Conservation (phyloP, 2,329 filamentous ascomycete species). For the Dryadomyces sulphureus region DNA sequence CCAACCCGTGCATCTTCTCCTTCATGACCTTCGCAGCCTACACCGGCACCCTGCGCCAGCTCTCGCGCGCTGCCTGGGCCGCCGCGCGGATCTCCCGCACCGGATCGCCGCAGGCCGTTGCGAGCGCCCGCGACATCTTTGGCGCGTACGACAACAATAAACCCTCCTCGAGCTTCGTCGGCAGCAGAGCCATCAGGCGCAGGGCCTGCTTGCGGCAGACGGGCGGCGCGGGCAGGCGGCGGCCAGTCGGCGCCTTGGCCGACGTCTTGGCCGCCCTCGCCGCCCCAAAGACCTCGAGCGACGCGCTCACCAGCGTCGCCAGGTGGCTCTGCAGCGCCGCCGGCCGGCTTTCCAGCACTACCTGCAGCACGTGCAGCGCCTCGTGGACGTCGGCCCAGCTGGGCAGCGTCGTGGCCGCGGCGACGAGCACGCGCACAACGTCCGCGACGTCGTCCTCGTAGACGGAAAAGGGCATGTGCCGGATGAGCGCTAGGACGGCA, state of each 20-base stretch:
- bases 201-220: conserved; percentile 31
- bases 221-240: background rate
- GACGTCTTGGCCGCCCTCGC: background rate
- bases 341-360: conserved; percentile 30
- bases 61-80: conserved; percentile 31
- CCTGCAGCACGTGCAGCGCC: conserved; percentile 32
- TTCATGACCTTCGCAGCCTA: too few relatives aligned
- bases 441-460: conserved; percentile 34
- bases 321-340: conserved; percentile 32
- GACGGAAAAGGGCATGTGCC: conserved; percentile 32
- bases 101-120: conserved; percentile 35
- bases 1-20: too few relatives aligned
- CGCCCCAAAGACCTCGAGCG: conserved; percentile 21
- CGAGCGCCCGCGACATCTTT: conserved; percentile 30
- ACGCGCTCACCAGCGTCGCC: conserved; percentile 30
- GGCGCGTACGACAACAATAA: conserved; percentile 28
- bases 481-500: conserved; percentile 31
- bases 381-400: conserved; percentile 28
- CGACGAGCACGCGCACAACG: conserved; percentile 34
- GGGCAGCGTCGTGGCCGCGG: conserved; percentile 26
- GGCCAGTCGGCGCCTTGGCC: background rate
- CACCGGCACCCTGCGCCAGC: conserved; percentile 26
- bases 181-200: conserved; percentile 31
- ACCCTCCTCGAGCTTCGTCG: conserved; percentile 31
- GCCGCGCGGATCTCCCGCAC: conserved; percentile 36